phyloP scores from a whole-genome alignment of 345 rosid genomes.

The Sapria himalayana region DNA sequence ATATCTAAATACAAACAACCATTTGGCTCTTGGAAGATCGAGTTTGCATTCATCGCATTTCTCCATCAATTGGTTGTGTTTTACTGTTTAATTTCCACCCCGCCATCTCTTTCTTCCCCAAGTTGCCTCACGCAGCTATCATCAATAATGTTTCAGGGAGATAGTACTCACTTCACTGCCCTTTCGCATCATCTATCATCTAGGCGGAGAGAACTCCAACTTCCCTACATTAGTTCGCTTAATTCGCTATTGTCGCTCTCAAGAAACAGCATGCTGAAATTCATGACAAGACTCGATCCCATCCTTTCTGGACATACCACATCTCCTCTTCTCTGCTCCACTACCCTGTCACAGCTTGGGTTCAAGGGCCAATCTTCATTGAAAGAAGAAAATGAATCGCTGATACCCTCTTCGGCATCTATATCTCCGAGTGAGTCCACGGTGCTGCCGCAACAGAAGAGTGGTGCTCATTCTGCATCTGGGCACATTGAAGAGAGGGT shows the following conservation, averaged over 20 bases:
- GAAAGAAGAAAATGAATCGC: slow-evolving; percentile 6
- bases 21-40: too few relatives aligned
- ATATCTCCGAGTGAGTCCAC: slow-evolving; percentile 18
- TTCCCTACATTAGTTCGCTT: too few relatives aligned
- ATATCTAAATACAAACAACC: too few relatives aligned
- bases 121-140: too few relatives aligned
- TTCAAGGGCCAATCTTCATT: not conserved
- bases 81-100: too few relatives aligned
- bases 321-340: slow-evolving; percentile 21
- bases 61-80: too few relatives aligned
- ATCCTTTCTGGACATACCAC: slow-evolving; percentile 4
- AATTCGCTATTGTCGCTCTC: too few relatives aligned
- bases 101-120: too few relatives aligned
- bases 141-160: too few relatives aligned
- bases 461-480: slow-evolving; percentile 15
- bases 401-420: slow-evolving; percentile 34
- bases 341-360: slow-evolving; percentile 26
- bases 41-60: too few relatives aligned
- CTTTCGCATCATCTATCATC: not conserved
- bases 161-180: slow-evolving; percentile 10
- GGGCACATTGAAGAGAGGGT: slow-evolving; percentile 69
- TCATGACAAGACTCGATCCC: not conserved
- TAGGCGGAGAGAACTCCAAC: not conserved
- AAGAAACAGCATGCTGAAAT: too few relatives aligned
- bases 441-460: slow-evolving; percentile 23